A percentile compares a stretch with the other conserved stretches of the same genome.
These are phyloP conservation scores for Pyronema domesticum DNA, from an alignment of 495 filamentous ascomycete species.

Conservation along the genomic window DNA sequence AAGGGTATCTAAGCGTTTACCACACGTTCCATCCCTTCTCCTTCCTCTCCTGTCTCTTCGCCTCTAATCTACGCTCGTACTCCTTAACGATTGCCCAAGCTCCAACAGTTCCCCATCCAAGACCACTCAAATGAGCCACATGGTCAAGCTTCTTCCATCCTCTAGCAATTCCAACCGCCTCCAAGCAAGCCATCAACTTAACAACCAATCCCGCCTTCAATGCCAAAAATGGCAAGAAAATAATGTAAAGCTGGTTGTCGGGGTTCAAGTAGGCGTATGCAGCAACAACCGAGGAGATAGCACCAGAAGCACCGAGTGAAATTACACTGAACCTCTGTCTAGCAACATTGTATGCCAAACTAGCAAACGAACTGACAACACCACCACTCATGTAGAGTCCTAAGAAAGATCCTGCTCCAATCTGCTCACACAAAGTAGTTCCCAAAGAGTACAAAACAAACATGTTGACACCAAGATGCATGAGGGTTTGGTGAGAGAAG, in stretches of 20 bases:
- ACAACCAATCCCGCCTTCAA: conserved; percentile 36
- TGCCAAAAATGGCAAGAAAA: conserved; percentile 32
- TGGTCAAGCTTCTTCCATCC: conserved; percentile 37
- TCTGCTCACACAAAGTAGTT: conserved; percentile 56
- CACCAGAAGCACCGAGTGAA: conserved; percentile 58
- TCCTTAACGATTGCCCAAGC: conserved; percentile 12
- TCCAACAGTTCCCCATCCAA: conserved; percentile 12
- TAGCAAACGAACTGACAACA: conserved; percentile 44
- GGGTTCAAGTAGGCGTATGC: conserved; percentile 52
- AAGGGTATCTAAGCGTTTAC: background rate
- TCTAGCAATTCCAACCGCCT: conserved; percentile 31
- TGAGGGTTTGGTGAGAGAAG: conserved; percentile 58
- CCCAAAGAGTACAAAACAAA: conserved; percentile 40
- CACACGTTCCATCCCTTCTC: background rate
- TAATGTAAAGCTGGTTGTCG: conserved; percentile 32
- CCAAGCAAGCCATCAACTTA: conserved; percentile 29
- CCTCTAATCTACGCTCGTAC: conserved; percentile 13
- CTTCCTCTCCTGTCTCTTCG: conserved; percentile 5
- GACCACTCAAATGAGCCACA: conserved; percentile 53
- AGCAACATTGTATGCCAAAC: conserved; percentile 42
- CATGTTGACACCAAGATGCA: conserved; percentile 60
- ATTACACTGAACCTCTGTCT: conserved; percentile 31
- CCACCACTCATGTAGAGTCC: conserved; percentile 57
- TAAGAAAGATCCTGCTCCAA: conserved; percentile 72
- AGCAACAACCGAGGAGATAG: conserved; percentile 46